These are phyloP conservation scores for Dothiorella sarmentorum DNA, from an alignment of 2,329 filamentous ascomycete species.

Conservation along the genomic window DNA sequence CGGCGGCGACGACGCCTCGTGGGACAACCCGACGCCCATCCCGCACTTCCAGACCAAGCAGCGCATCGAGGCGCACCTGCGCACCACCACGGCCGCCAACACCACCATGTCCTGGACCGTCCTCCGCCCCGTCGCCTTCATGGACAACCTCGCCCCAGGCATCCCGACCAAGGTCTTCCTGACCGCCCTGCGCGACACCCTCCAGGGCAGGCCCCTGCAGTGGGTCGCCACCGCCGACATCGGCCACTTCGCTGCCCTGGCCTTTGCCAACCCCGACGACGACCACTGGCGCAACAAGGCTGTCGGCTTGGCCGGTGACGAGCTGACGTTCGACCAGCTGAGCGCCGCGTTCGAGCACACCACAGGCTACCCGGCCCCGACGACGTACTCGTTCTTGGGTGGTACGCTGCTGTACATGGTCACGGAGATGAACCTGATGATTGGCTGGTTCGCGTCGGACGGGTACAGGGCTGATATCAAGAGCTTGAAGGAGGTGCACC, in stretches of 20 bases:
- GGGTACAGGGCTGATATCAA: slow-evolving; percentile 48
- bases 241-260: slow-evolving; percentile 49
- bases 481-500: slow-evolving; percentile 42
- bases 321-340: slow-evolving; percentile 47
- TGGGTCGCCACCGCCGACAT: slow-evolving; percentile 47
- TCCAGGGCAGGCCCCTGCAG: slow-evolving; percentile 43
- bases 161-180: slow-evolving; percentile 50
- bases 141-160: slow-evolving; percentile 54
- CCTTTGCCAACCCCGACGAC: slow-evolving; percentile 45
- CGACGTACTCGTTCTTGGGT: slow-evolving; percentile 42
- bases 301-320: slow-evolving; percentile 52
- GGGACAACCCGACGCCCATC: slow-evolving; percentile 47
- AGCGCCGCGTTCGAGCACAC: slow-evolving; percentile 45
- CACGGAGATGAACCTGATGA: slow-evolving; percentile 47
- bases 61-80: slow-evolving; percentile 60
- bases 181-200: slow-evolving; percentile 40
- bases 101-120: slow-evolving; percentile 58
- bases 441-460: slow-evolving; percentile 49
- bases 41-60: slow-evolving; percentile 63
- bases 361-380: slow-evolving; percentile 44
- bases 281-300: slow-evolving; percentile 41
- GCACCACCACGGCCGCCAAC: slow-evolving; percentile 40
- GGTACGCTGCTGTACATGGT: slow-evolving; percentile 41
- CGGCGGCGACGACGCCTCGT: slow-evolving; percentile 53
- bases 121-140: slow-evolving; percentile 60